Base-by-base conservation (phyloP, 2,329 filamentous ascomycete species). In the Fusarium guadeloupense region DNA sequence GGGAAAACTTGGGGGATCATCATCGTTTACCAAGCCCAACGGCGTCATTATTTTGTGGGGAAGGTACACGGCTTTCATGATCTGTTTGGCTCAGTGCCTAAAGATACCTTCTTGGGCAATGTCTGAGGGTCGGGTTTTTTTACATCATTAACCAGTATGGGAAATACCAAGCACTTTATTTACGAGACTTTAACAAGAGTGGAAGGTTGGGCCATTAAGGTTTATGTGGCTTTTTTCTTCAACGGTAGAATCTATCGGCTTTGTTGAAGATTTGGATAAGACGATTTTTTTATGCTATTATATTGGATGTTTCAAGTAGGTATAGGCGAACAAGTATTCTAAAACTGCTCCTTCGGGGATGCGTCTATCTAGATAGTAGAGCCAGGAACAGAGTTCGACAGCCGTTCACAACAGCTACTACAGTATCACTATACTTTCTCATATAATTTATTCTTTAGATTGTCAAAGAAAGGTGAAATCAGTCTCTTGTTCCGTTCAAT, bases 1-100 rank as follows among this genome's bases (percentile, higher is more conserved):
- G 25, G 47, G 37, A 28, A 21, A 38, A 38, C 34, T 38, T 38
- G 34, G 34, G 34, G 34, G 34, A 52, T 52, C 33, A 12, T 14
- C 45, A 16, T 31, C 8, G 13, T 39, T 8, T 9, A 20, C 13
- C 17, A 35, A 35, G 33, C 17, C 19, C 12, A 19, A 14, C 20
- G n/a, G 42, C 17, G 23, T 41, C 20, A 41, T 46, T n/a, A 3
- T n/a, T 44, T 44, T 44, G 26, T 54, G 38, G 47, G 28, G 47
- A 53, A 26, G 8, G 14, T 9, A n/a, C 14, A 9, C 3, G 20
- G 6, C 35, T 7, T 31, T 19, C n/a, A 10, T 7, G 25, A 33
- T 9, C 21, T 48, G 17, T 21, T 49, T 23, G 21, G 42, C 19
- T 45, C 19, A 17, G 37, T 53, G 47, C 14, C 28, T 45, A 16